Conservation (phyloP, 129 eudicot genomes). For the Arctium minus region DNA sequence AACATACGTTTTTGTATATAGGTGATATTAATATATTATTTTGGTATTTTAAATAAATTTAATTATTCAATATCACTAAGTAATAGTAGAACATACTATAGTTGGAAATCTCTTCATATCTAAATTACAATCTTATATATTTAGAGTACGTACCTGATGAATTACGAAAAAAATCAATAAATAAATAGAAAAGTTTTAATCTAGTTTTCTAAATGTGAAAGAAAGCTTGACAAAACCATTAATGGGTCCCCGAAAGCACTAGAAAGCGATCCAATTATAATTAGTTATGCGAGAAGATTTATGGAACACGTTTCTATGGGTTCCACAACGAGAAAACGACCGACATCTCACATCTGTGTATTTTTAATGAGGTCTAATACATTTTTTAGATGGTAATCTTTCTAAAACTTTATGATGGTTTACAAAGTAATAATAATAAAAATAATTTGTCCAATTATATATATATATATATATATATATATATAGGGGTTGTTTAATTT, state of each 20-base stretch:
- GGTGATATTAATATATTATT: background rate
- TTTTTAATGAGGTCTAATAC: background rate
- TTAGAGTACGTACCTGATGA: too few species aligned
- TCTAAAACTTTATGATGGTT: background rate
- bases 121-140: background rate
- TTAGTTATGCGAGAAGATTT: slow-evolving; percentile 4
- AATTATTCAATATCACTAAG: too few species aligned
- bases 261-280: slow-evolving; percentile 12
- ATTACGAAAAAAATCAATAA: too few species aligned
- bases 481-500: too few species aligned
- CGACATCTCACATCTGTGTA: background rate
- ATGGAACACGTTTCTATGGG: slow-evolving; percentile 18
- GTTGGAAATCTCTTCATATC: background rate
- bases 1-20: background rate
- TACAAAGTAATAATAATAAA: too few species aligned
- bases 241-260: slow-evolving; percentile 28
- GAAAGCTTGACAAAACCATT: slow-evolving; percentile 12
- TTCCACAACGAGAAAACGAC: slow-evolving; percentile 12
- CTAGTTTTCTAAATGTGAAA: background rate
- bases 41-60: background rate
- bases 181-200: too few species aligned
- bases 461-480: too few species aligned
- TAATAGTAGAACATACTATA: background rate
- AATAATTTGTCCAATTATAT: background rate
- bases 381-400: background rate